A percentile compares a stretch with the other conserved stretches of the same genome.
These are phyloP conservation scores for Blastocystis sp. DNA, from an alignment of 352 stramenopile species.

Conservation along the genomic window DNA sequence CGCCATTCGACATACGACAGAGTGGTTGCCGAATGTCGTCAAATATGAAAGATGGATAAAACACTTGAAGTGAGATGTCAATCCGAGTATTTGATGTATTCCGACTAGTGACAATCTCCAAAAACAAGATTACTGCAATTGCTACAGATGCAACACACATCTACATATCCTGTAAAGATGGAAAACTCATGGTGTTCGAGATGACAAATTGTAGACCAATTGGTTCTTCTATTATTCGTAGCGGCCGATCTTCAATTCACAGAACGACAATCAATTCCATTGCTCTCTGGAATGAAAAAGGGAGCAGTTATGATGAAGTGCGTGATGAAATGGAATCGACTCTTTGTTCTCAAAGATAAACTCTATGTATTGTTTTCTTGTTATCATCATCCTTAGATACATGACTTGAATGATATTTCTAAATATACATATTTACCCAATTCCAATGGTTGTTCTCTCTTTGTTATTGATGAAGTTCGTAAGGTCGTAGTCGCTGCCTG, in stretches of 20 bases:
- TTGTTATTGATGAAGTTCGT: conserved; percentile 2
- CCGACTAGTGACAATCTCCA: neutral
- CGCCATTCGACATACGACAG: no score
- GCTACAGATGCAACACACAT: neutral
- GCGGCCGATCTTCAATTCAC: neutral
- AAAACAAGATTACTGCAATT: conserved; percentile 10
- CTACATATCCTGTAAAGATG: conserved; percentile 21
- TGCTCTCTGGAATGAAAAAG: neutral
- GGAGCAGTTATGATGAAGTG: conserved; percentile 17
- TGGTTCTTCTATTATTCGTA: neutral
- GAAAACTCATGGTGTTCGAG: conserved; percentile 22
- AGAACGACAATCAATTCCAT: neutral
- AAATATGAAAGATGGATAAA: neutral
- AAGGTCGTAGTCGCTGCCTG: neutral
- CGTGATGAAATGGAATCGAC: conserved; percentile 18
- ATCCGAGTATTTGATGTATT: conserved; percentile 29
- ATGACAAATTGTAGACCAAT: neutral
- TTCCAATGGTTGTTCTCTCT: neutral
- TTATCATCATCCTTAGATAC: neutral
- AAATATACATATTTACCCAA: neutral
- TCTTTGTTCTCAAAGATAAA: conserved; percentile 12
- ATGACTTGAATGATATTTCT: neutral
- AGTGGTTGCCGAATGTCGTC: no score
- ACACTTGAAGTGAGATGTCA: neutral
- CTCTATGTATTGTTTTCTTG: neutral